phyloP scores from a whole-genome alignment of 306 rosid genomes.

The Acmispon strigosus region DNA sequence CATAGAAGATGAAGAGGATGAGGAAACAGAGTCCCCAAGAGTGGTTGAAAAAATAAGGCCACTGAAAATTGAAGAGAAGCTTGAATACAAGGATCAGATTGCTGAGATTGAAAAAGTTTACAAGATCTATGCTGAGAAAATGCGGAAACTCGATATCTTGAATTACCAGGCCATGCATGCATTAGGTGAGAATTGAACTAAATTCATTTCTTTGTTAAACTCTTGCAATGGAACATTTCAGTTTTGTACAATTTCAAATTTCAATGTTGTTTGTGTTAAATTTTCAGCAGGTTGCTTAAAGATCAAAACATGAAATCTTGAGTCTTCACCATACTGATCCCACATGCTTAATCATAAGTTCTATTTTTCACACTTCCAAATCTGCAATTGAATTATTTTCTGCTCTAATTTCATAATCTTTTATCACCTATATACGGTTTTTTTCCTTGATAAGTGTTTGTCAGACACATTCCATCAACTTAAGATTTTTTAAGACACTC shows the following conservation, averaged over 20 bases:
- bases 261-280: not conserved
- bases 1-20: slow-evolving; percentile 57
- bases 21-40: slow-evolving; percentile 21
- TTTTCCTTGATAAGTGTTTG: not conserved
- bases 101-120: slow-evolving; percentile 57
- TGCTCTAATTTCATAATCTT: not conserved
- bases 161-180: slow-evolving; percentile 87
- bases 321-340: not conserved
- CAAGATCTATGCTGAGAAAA: slow-evolving; percentile 57
- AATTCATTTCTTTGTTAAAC: not conserved
- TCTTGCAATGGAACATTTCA: not conserved
- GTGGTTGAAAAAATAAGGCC: slow-evolving; percentile 36
- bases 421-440: not conserved
- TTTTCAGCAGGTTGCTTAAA: slow-evolving; percentile 1
- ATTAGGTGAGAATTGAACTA: slow-evolving; percentile 46
- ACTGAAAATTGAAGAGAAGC: slow-evolving; percentile 47
- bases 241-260: not conserved
- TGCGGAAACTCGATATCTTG: slow-evolving; percentile 75
- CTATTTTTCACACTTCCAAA: not conserved
- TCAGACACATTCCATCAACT: not conserved
- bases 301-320: slow-evolving; percentile 3
- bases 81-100: slow-evolving; percentile 48
- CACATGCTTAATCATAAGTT: not conserved
- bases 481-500: not conserved
- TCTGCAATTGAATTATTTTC: not conserved